Evolutionary conservation across 345 rosid species (phyloP).

Genomic region (Pugionium cornutum): DNA sequence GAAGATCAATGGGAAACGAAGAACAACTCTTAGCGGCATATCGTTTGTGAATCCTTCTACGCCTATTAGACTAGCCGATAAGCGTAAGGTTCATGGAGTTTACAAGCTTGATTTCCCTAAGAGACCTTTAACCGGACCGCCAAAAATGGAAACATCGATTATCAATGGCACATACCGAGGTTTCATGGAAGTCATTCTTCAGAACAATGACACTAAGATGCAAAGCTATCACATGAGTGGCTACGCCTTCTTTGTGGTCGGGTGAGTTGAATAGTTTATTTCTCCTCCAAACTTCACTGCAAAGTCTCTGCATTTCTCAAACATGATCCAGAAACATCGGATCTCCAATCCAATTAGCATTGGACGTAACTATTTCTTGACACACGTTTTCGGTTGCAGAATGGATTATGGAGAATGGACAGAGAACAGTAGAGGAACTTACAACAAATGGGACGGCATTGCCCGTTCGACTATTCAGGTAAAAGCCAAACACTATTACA

Average conservation of each 20-base stretch:
- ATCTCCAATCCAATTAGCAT: not conserved
- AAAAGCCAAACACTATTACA: not conserved
- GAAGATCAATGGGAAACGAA: conserved; percentile 62
- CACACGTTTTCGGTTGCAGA: conserved; percentile 43
- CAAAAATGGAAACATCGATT: conserved; percentile 69
- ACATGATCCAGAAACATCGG: not conserved
- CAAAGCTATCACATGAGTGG: conserved; percentile 93
- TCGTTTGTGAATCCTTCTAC: conserved; percentile 89
- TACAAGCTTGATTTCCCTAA: conserved; percentile 92
- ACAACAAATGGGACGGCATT: conserved; percentile 98
- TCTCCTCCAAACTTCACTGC: not conserved
- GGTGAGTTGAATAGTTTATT: conserved; percentile 51
- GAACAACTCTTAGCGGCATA: conserved; percentile 75
- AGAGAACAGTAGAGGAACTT: conserved; percentile 93
- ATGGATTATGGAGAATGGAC: conserved; percentile 99
- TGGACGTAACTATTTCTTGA: not conserved
- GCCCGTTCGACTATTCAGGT: conserved; percentile 94
- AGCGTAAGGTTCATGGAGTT: conserved; percentile 70
- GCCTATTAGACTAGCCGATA: conserved; percentile 92
- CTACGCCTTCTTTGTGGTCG: conserved; percentile 89
- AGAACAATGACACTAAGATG: conserved; percentile 95
- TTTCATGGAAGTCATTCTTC: conserved; percentile 91
- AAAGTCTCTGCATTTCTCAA: conserved; percentile 7
- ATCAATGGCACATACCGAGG: conserved; percentile 95
- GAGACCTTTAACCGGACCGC: conserved; percentile 73